Evolutionary conservation across 129 eudicot genomes (phyloP), one percentile per base, ranked within the genome.

Genomic region (Kitagawia praeruptora): DNA sequence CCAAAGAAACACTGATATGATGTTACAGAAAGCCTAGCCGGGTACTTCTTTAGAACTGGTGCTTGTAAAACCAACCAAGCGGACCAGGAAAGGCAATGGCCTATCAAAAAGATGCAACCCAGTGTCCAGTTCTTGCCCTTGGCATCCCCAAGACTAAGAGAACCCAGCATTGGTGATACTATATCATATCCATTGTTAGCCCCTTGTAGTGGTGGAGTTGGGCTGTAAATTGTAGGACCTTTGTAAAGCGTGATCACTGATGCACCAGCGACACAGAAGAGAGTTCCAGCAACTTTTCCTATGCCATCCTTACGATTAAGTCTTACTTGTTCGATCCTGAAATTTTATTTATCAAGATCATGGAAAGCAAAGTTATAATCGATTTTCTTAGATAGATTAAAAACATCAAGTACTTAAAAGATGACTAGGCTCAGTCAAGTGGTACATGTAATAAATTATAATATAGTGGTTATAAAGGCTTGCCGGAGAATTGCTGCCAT

Each of bases 11-110:
- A 90, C 85, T 93, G 97, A 82, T 90, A 96, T 5, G 99, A 96
- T 2, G 99, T 96, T 81, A 96, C 89, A 0, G 98, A 92, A 34
- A 96, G 91, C 74, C 98, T 80, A n/a, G 99, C 99, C 34, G 99
- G 99, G 80, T 92, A 96, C 79, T 89, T 96, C 85, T 96, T 92
- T 3, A 96, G 87, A 16, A 96, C 85, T 5, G 99, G 99, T 38
- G 92, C 91, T 83, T 96, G 99, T 21, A 92, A 44, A 81, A 96
- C 99, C 8, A 96, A 94, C 99, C 99, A 96, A 0, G 87, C 98
- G 61, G 99, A 87, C 99, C 99, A 96, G 0, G 99, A 90, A 28
- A 96, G 81, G 77, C 99, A 96, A 82, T 96, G 99, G 13, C 99
- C 99, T 16, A 96, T 96, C 77, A 96, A 78, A 84, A 80, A 96